These are phyloP conservation scores for Lactarius trivialis DNA, from an alignment of 768 basidiomycete species.

Conservation along the genomic window DNA sequence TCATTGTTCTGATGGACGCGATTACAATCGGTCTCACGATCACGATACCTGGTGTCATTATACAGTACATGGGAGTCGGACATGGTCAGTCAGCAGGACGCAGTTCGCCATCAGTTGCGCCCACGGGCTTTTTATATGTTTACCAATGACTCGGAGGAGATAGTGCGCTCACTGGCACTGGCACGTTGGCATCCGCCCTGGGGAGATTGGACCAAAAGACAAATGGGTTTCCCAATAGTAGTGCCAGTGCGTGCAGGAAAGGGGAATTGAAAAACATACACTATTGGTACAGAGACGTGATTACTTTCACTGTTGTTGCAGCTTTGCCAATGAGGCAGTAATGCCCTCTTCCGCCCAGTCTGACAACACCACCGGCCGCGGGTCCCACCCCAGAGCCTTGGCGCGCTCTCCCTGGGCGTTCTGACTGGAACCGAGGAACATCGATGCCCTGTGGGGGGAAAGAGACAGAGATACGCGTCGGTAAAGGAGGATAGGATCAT, in stretches of 20 bases:
- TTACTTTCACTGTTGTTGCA: background rate
- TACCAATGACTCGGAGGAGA: background rate
- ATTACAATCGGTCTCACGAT: background rate
- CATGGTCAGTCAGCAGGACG: background rate
- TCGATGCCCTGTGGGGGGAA: background rate
- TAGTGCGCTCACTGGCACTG: too few species aligned
- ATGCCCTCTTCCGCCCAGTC: conserved; percentile 2
- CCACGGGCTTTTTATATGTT: background rate
- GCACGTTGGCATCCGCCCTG: too few species aligned
- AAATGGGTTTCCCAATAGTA: too few species aligned
- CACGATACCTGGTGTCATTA: background rate
- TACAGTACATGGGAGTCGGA: background rate
- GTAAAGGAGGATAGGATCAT: background rate
- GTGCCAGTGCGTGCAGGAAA: background rate
- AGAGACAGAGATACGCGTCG: background rate
- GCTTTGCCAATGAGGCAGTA: background rate
- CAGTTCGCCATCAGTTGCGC: background rate
- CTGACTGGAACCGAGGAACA: conserved; percentile 9
- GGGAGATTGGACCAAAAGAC: too few species aligned
- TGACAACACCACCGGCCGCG: conserved; percentile 1
- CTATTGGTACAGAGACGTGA: background rate
- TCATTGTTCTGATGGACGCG: background rate
- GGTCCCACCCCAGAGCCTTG: conserved; percentile 4
- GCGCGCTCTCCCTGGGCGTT: background rate
- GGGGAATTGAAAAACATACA: background rate